phyloP scores from a whole-genome alignment of 495 filamentous ascomycete species.

The Penicillium mononematosum region DNA sequence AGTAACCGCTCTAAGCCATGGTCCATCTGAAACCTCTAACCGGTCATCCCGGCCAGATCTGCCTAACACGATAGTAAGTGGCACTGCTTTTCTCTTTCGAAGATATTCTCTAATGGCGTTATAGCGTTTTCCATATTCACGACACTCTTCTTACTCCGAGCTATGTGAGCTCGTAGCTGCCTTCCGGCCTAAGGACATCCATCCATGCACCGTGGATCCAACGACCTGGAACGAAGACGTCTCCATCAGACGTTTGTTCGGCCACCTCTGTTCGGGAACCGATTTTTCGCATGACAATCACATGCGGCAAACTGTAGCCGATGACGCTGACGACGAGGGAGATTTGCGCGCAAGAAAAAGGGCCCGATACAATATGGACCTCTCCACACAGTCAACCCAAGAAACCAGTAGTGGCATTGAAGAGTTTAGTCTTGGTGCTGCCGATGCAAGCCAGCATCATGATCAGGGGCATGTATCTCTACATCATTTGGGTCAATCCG shows the following conservation, averaged over 20 bases:
- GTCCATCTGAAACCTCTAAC: conserved; percentile 4
- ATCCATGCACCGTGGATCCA: conserved; percentile 77
- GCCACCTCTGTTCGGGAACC: conserved; percentile 59
- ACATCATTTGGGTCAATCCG: not conserved
- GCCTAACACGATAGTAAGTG: conserved; percentile 27
- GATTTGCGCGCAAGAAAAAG: conserved; percentile 27
- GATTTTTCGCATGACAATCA: conserved; percentile 65
- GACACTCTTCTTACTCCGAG: conserved; percentile 85
- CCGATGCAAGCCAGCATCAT: conserved; percentile 7
- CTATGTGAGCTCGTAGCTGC: conserved; percentile 65
- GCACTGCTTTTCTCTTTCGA: not conserved
- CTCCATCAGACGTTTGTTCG: conserved; percentile 68
- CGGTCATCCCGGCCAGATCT: conserved; percentile 6
- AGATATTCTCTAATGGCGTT: conserved; percentile 5
- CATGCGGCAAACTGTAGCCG: conserved; percentile 47
- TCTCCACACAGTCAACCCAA: conserved; percentile 24
- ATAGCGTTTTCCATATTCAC: conserved; percentile 76
- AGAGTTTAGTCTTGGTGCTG: conserved; percentile 7
- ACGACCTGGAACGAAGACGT: conserved; percentile 59
- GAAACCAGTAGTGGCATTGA: conserved; percentile 13
- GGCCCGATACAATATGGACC: conserved; percentile 24
- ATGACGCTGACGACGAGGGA: conserved; percentile 20
- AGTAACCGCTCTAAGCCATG: conserved; percentile 35
- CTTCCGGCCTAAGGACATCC: conserved; percentile 74
- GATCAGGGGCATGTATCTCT: not conserved